phyloP scores from a whole-genome alignment of 345 rosid species.

The Populus euphratica region DNA sequence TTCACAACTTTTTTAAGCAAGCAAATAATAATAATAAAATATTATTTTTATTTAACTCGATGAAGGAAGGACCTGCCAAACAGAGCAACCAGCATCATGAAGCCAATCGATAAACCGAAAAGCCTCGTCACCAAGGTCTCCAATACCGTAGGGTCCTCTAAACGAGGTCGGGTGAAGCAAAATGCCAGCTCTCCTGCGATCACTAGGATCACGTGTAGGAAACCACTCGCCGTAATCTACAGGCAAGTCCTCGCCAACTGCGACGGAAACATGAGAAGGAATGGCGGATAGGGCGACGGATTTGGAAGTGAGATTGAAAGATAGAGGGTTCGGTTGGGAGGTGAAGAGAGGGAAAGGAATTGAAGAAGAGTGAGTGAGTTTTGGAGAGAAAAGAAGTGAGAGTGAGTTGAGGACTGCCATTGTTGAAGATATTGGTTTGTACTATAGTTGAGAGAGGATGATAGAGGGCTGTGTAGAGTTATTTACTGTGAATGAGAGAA shows the following conservation, averaged over 20 bases:
- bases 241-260: constrained; percentile 65
- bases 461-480: neutral
- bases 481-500: too few relatives aligned
- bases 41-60: too few relatives aligned
- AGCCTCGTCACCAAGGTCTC: constrained; percentile 78
- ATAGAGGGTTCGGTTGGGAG: constrained; percentile 1
- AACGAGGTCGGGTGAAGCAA: constrained; percentile 95
- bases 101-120: constrained; percentile 89
- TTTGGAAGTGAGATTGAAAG: constrained; percentile 16
- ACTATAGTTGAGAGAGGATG: neutral
- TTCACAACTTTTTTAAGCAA: neutral
- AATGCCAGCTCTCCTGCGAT: constrained; percentile 70
- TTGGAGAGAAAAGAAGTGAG: constrained; percentile 15
- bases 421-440: neutral
- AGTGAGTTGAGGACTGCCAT: constrained; percentile 18
- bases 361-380: constrained; percentile 9
- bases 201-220: constrained; percentile 41
- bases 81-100: constrained; percentile 69
- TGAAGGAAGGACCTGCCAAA: constrained; percentile 67
- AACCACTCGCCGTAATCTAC: constrained; percentile 52
- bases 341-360: constrained; percentile 6
- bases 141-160: constrained; percentile 71
- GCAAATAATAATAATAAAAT: too few relatives aligned
- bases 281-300: constrained; percentile 24
- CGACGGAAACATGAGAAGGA: constrained; percentile 13